Base-by-base conservation (phyloP, 495 filamentous ascomycete species). In the Barbatosphaeria neglecta region DNA sequence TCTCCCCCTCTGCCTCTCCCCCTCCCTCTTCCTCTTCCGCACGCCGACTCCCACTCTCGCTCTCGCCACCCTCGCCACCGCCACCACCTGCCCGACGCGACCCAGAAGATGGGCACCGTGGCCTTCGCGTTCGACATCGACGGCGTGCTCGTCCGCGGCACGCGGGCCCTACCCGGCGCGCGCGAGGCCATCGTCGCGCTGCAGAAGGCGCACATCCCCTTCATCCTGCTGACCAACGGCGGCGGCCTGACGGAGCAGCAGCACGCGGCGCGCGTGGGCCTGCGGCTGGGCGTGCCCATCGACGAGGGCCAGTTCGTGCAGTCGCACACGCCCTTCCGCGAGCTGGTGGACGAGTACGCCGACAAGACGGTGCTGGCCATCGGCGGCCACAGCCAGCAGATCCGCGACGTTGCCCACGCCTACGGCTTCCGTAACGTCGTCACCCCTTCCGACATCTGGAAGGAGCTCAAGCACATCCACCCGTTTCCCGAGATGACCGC, bases 71-170 rank as follows among this genome's bases (percentile, higher is more conserved):
- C 9, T 13, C 27, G 27, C 27, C 8, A 13, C 27, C 9, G 27
- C 9, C 27, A 35, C 31, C 9, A n/a, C 31, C 16, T n/a, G 4
- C 31, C 31, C 13, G 31, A 4, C 31, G 31, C 31, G 16, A 6
- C 31, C 13, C 31, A n/a, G 1, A n/a, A 35, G 6, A 35, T 35
- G 31, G 25, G 16, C 20, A 40, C 22, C 6, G 81, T 83, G 50
- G 86, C 82, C 11, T 92, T 93, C 65, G 85, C 81, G 9, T 88
- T 93, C 56, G 87, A 93, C 60, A 87, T 94, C 55, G 87, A 94
- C 56, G 87, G 87, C 46, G 88, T 93, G 25, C 81, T 95, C 22
- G 65, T 90, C 20, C 83, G 84, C 56, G 76, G 79, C 50, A 81
- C 78, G 4, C 74, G 72, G 24, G 76, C 85, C 5, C 68, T 89